Percentiles rank a stretch among this genome's conserved stretches.
These are phyloP conservation scores for Helicosporidium sp. DNA, from an alignment of 139 green algal genomes.

Conservation along the genomic window DNA sequence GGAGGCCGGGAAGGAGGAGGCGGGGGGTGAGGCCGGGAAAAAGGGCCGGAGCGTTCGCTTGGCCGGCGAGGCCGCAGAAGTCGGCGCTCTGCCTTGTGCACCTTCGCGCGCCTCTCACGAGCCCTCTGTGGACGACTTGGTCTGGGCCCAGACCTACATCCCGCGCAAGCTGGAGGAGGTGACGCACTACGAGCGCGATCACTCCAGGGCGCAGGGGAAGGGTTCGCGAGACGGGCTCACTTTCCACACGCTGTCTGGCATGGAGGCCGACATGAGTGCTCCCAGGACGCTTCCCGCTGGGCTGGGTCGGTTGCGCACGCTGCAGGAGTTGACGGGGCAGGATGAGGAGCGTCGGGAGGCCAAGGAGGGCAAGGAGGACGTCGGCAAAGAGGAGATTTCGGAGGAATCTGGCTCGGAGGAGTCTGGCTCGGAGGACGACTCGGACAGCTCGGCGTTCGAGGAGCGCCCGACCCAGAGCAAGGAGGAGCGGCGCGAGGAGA, in stretches of 20 bases:
- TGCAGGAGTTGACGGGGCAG: slow-evolving; percentile 1
- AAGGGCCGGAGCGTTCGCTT: too few species aligned
- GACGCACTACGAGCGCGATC: slow-evolving; percentile 64
- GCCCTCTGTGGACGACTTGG: slow-evolving; percentile 13
- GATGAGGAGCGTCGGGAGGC: slow-evolving; percentile 2
- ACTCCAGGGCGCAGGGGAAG: slow-evolving; percentile 36
- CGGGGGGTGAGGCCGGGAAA: too few species aligned
- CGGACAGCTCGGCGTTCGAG: slow-evolving; percentile 10
- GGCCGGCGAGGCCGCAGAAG: too few species aligned
- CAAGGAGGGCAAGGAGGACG: slow-evolving; percentile 2
- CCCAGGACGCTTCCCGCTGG: not conserved
- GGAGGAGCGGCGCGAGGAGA: slow-evolving; percentile 26
- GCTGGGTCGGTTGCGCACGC: too few species aligned
- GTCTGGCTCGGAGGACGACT: slow-evolving; percentile 2
- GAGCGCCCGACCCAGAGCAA: slow-evolving; percentile 24
- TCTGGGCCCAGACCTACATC: slow-evolving; percentile 75
- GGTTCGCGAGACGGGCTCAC: slow-evolving; percentile 65
- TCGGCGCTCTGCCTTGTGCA: too few species aligned
- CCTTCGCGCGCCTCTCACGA: too few species aligned
- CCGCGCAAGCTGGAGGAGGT: slow-evolving; percentile 77
- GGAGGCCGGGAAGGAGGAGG: too few species aligned
- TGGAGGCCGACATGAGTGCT: slow-evolving; percentile 68
- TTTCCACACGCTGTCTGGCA: slow-evolving; percentile 68
- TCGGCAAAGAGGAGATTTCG: too few species aligned
- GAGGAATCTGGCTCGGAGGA: slow-evolving; percentile 2